Base-by-base conservation (phyloP, 176 grass and related monocot species). In the barley (Hordeum vulgare) region DNA sequence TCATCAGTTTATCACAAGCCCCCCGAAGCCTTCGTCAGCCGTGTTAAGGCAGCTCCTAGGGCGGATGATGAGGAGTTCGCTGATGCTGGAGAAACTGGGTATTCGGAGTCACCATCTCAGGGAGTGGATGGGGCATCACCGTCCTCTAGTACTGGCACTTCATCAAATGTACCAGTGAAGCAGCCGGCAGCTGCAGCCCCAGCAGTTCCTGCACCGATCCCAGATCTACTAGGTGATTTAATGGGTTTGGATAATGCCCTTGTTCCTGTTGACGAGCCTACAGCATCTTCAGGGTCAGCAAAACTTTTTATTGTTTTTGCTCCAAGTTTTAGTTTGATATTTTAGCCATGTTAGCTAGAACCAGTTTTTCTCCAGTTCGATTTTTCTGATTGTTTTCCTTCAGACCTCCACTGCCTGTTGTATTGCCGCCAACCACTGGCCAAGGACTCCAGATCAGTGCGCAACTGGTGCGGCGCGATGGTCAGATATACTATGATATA, bases 1-100 rank as follows among this genome's bases (percentile, higher is more conserved):
- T 99, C 96, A 66, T 99, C 96, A 77, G 91, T 99, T 77, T 99
- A 96, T 88, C 96, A 99, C 85, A 99, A 99, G 70, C 91, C 91
- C 77, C 93, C 96, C 80, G 96, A 96, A 83, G 72, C 91, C 79
- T 99, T 99, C 79, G 85, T 99, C 24, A 99, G 87, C 78, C 91
- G 91, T 85, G 93, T 90, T 49, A 99, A 94, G 89, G 81, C 91
- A 60, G 87, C 88, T 77, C 74, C 91, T 71, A 94, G 65, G 80
- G 83, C 76, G 41, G 96, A 99, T 20, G 96, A 99, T 62, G 96
- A 99, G 76, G 93, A 99, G 75, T 99, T 86, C 83, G 85, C 86
- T 71, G 95, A 97, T 75, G 85, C 86, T 73, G 81, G 45, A 81
- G 96, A 96, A 90, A 73, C 96, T 58, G 88, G 67, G 13, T 94